Evolutionary conservation across 2,329 filamentous ascomycete genomes (phyloP).

Genomic region (Trichoderma sp.): DNA sequence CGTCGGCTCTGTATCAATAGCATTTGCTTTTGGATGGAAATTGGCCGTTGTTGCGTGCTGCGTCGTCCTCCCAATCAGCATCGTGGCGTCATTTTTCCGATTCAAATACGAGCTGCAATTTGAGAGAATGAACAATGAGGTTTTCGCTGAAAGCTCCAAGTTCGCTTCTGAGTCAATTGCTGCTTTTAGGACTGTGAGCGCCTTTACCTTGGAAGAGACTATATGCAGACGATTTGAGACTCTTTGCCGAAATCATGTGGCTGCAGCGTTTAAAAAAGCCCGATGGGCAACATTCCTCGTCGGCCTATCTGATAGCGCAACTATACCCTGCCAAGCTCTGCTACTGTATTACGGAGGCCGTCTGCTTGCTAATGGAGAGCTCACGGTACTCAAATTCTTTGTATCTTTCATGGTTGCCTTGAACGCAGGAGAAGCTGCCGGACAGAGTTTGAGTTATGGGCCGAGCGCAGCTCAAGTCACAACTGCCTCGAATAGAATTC

Average conservation of each 20-base stretch:
- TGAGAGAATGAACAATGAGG: background rate
- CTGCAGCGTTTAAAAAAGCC: background rate
- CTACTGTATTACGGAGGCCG: background rate
- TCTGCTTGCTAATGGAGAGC: background rate
- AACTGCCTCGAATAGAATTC: background rate
- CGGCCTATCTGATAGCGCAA: background rate
- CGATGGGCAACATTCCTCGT: background rate
- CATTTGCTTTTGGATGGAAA: background rate
- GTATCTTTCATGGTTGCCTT: background rate
- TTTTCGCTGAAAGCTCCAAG: background rate
- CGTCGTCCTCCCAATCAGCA: background rate
- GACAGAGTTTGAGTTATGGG: background rate
- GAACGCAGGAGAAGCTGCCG: background rate
- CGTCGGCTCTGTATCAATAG: background rate
- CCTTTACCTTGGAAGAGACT: background rate
- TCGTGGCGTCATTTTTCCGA: background rate
- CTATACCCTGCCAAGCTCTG: background rate
- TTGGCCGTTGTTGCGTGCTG: background rate
- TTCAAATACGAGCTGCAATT: background rate
- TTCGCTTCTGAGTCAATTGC: background rate
- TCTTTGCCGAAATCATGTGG: background rate
- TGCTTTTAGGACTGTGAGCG: background rate
- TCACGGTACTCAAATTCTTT: background rate
- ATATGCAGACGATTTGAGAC: background rate
- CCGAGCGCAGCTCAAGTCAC: background rate